Evolutionary conservation across 495 filamentous ascomycete species (phyloP).

Genomic region (Hypoxylon subgilvum): DNA sequence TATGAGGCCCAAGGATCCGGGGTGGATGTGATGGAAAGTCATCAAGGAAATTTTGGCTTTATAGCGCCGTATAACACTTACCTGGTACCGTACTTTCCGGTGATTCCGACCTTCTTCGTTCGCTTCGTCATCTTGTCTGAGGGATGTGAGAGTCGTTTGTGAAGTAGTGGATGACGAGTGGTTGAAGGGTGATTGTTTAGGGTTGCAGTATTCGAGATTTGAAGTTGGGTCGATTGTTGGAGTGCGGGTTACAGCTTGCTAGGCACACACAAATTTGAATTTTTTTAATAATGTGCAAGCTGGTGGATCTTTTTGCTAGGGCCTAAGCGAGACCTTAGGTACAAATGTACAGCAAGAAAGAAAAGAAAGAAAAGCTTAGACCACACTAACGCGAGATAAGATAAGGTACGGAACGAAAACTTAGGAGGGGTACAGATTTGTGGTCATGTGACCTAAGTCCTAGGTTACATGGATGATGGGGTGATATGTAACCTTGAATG

Average conservation of each 20-base stretch:
- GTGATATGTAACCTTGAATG: too few species aligned
- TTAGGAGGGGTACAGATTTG: constrained; percentile 1
- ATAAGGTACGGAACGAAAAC: neutral
- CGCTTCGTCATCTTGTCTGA: constrained; percentile 89
- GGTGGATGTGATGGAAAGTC: neutral
- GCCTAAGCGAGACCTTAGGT: constrained; percentile 35
- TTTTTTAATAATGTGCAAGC: constrained; percentile 16
- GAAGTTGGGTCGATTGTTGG: constrained; percentile 2
- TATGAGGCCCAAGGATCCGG: too few species aligned
- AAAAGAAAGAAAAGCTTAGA: constrained; percentile 11
- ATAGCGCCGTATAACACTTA: constrained; percentile 52
- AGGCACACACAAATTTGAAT: constrained; percentile 28
- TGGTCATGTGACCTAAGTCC: constrained; percentile 1
- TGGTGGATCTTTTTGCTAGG: constrained; percentile 24
- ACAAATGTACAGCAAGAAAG: neutral
- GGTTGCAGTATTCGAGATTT: constrained; percentile 27
- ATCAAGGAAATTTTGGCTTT: too few species aligned
- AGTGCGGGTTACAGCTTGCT: constrained; percentile 13
- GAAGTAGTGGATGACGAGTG: constrained; percentile 43
- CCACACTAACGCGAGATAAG: constrained; percentile 2
- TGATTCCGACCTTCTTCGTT: constrained; percentile 95
- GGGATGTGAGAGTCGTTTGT: constrained; percentile 43
- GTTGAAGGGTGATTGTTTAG: constrained; percentile 29
- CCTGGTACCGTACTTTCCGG: constrained; percentile 69
- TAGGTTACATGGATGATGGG: too few species aligned